Conservation (phyloP, 2,329 filamentous ascomycete genomes). For the Alternaria arbusti region DNA sequence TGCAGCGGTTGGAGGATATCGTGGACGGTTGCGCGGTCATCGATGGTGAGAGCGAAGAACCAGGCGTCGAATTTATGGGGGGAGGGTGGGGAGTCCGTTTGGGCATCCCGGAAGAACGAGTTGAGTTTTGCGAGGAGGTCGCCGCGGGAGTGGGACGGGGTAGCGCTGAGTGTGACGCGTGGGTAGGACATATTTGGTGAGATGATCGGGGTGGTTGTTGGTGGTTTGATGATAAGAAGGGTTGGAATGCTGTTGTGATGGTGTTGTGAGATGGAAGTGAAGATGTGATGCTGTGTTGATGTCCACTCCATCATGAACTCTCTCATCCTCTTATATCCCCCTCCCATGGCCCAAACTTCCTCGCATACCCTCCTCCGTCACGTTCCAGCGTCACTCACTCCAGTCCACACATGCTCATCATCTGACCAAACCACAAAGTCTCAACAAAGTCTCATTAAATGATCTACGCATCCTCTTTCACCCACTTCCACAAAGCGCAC, state of each 20-base stretch:
- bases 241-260: not conserved
- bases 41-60: not conserved
- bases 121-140: not conserved
- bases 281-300: not conserved
- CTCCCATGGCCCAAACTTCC: not conserved
- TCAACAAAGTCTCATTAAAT: not conserved
- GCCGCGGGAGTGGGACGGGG: not conserved
- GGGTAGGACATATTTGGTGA: not conserved
- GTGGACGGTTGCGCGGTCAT: not conserved
- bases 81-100: fast-evolving
- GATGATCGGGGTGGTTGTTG: not conserved
- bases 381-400: not conserved
- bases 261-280: not conserved
- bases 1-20: not conserved
- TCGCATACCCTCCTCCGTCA: not conserved
- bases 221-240: not conserved
- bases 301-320: not conserved
- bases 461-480: not conserved
- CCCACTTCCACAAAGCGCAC: not conserved
- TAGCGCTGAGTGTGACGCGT: not conserved
- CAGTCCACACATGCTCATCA: not conserved
- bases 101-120: not conserved
- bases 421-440: not conserved
- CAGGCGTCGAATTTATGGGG: not conserved
- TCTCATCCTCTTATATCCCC: not conserved